phyloP scores from a whole-genome alignment of 1,284 basidiomycete species.

The Sporisorium exsertum region DNA sequence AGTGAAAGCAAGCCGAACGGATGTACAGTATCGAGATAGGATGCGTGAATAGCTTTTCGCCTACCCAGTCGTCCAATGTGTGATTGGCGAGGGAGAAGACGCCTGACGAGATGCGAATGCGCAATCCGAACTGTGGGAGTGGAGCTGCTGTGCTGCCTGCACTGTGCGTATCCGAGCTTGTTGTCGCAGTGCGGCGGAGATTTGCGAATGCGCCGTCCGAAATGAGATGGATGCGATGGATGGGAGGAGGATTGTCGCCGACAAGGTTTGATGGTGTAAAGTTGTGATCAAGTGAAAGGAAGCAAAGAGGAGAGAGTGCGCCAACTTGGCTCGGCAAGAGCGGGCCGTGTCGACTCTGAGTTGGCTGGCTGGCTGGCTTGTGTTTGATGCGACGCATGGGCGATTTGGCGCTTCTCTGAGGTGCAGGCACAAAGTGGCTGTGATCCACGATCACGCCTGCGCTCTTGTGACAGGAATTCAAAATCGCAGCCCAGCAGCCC shows the following conservation, averaged over 20 bases:
- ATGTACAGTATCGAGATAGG: not conserved
- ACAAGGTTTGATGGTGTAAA: constrained; percentile 9
- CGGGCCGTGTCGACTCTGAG: not conserved
- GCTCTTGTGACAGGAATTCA: not conserved
- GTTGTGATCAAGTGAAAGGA: constrained; percentile 5
- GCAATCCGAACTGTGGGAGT: too few relatives aligned
- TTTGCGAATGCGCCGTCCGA: not conserved
- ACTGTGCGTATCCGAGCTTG: not conserved
- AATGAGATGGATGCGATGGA: constrained; percentile 1
- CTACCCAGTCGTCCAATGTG: not conserved
- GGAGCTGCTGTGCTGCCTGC: not conserved
- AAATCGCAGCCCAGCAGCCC: constrained; percentile 1
- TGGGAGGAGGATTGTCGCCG: not conserved
- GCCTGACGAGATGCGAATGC: not conserved
- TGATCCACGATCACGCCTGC: not conserved
- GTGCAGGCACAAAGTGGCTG: too few relatives aligned
- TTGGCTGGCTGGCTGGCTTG: constrained; percentile 4
- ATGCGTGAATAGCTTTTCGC: not conserved
- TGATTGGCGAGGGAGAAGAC: not conserved
- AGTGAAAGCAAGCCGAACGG: not conserved
- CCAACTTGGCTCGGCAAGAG: not conserved
- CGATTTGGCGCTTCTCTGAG: not conserved
- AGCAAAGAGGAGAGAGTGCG: not conserved
- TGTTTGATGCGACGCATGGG: constrained; percentile 7
- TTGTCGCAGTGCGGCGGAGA: not conserved